These are phyloP conservation scores for Septoria linicola DNA, from an alignment of 2,329 filamentous ascomycete species.

Conservation along the genomic window DNA sequence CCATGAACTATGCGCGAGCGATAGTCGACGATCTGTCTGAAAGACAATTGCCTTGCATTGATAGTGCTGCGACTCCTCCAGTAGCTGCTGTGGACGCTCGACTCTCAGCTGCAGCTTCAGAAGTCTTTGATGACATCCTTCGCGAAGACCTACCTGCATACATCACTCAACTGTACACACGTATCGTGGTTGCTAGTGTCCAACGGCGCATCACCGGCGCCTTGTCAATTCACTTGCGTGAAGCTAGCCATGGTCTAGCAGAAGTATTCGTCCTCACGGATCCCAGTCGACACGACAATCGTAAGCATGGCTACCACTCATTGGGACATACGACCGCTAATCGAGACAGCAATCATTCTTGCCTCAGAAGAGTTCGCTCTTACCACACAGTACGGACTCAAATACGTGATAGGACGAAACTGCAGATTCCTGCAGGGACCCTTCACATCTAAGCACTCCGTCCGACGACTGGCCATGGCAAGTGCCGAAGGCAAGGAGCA, in stretches of 20 bases:
- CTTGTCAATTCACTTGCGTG: constrained; percentile 60
- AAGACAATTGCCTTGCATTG: constrained; percentile 45
- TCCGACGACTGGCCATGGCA: constrained; percentile 61
- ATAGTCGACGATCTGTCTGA: constrained; percentile 56
- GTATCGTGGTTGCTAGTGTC: constrained; percentile 66
- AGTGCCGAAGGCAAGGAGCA: constrained; percentile 63
- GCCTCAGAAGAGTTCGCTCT: constrained; percentile 73
- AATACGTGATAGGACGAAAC: constrained; percentile 71
- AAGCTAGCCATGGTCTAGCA: constrained; percentile 69
- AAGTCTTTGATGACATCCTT: constrained; percentile 63
- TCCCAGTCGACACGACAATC: constrained; percentile 68
- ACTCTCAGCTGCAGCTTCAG: constrained; percentile 60
- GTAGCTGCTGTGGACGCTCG: constrained; percentile 47
- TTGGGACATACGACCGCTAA: neutral
- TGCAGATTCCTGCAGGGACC: constrained; percentile 76
- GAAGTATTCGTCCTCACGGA: constrained; percentile 76
- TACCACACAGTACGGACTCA: constrained; percentile 71
- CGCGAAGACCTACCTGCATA: constrained; percentile 69
- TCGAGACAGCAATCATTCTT: constrained; percentile 61
- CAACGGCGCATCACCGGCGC: constrained; percentile 65
- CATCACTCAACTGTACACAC: constrained; percentile 65
- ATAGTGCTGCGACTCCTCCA: constrained; percentile 6
- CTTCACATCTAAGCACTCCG: constrained; percentile 62
- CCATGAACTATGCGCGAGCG: constrained; percentile 68
- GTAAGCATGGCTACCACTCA: neutral